Percentiles rank a stretch among this genome's conserved stretches.
Conservation (phyloP, 2,329 filamentous ascomycete species). For the Lecanosticta acicola region DNA sequence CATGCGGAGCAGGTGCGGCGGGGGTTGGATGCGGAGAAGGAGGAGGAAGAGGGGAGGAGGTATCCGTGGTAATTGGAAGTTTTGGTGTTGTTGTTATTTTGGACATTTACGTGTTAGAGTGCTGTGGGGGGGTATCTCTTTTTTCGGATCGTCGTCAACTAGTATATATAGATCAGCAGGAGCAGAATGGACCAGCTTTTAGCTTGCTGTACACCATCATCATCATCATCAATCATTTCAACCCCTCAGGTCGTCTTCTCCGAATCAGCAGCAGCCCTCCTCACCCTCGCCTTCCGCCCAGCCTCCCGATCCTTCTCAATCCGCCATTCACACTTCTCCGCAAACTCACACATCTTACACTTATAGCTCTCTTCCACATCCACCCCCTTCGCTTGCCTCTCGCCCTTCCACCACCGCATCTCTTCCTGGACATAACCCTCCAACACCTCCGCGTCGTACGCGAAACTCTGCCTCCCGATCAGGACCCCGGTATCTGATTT, state of each 20-base stretch:
- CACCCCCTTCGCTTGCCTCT: slow-evolving; percentile 67
- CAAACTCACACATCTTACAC: slow-evolving; percentile 79
- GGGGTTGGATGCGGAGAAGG: slow-evolving; percentile 58
- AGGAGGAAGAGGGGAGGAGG: slow-evolving; percentile 53
- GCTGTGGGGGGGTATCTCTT: neutral
- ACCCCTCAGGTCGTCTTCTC: slow-evolving; percentile 1
- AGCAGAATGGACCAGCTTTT: too few species aligned
- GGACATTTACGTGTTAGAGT: too few species aligned
- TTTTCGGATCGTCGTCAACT: too few species aligned
- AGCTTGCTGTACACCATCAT: neutral
- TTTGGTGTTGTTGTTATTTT: neutral
- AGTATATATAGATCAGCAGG: too few species aligned
- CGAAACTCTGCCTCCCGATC: slow-evolving; percentile 56
- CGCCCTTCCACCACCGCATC: slow-evolving; percentile 84
- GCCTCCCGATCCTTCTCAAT: slow-evolving; percentile 60
- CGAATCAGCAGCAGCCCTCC: slow-evolving; percentile 20
- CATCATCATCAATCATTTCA: neutral
- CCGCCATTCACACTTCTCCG: slow-evolving; percentile 72
- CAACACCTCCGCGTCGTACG: slow-evolving; percentile 60
- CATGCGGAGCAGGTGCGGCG: slow-evolving; percentile 66
- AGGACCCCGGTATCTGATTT: slow-evolving; percentile 43
- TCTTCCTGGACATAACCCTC: slow-evolving; percentile 62
- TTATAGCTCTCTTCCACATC: slow-evolving; percentile 82
- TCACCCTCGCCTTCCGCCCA: slow-evolving; percentile 25
- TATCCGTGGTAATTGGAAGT: slow-evolving; percentile 53